Base-by-base conservation (phyloP, 2,329 filamentous ascomycete genomes). In the Coniochaeta prunicola region DNA sequence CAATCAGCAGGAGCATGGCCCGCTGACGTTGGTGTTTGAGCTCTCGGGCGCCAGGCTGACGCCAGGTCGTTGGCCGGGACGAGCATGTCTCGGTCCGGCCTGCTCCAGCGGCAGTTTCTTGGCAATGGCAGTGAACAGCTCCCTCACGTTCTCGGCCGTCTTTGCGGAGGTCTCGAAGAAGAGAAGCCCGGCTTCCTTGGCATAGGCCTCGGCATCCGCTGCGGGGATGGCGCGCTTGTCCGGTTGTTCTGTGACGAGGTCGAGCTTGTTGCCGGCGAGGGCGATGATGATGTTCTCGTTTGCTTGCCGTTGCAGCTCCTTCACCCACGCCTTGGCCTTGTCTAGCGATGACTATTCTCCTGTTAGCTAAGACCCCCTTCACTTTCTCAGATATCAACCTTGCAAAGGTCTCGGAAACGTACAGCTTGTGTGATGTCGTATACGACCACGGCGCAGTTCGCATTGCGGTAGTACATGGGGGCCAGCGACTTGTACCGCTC, bases 201-300 rank as follows among this genome's bases (percentile, higher is more conserved):
- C 92, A 72, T 99, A 99, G 58, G 92, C 91, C 76, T 97, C 92
- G 65, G 94, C 96, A 68, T 99, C 94, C 65, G 89, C 89, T 24
- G 90, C 89, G 61, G 87, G 73, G 62, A 99, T 94, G 45, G 92
- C 94, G 70, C 94, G 89, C 84, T 97, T 97, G 74, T 97, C 93
- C 54, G 93, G 93, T 72, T 91, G 90, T 71, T 96, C 92, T 63
- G 87, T 92, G 63, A 97, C 94, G 67, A 99, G 80, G 82, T 99
- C 94, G 70, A 96, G 82, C 79, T 99, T 97, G 83, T 99, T 99
- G 63, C 94, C 94, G 57, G 93, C 94, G 48, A 99, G 86, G 53
- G 94, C 94, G 70, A 99, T 99, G 75, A 99, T 92, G 74, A 99
- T 99, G 77, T 97, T 97, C 77, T 99, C 94, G 80, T 97, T 99